Percentiles rank a stretch among this genome's conserved stretches.
These are phyloP conservation scores for Pontederia crassipes DNA, from an alignment of 176 grass and related monocot genomes.

Conservation along the genomic window DNA sequence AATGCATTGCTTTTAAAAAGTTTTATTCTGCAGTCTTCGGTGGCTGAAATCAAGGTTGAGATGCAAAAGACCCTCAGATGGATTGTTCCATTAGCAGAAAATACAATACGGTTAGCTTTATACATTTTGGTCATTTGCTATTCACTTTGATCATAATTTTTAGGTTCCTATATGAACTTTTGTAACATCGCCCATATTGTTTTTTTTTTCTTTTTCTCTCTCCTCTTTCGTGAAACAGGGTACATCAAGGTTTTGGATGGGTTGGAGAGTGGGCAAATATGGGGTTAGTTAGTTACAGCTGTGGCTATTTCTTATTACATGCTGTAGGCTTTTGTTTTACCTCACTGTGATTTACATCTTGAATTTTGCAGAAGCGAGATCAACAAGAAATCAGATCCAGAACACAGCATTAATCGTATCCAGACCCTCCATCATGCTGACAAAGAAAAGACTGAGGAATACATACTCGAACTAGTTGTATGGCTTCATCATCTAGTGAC, in stretches of 20 bases:
- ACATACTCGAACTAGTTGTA: conserved; percentile 70
- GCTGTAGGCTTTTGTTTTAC: background rate
- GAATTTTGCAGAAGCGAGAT: conserved; percentile 46
- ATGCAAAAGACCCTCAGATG: conserved; percentile 86
- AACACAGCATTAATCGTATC: conserved; percentile 35
- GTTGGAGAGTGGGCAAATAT: conserved; percentile 95
- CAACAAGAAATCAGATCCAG: conserved; percentile 45
- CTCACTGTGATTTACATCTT: background rate
- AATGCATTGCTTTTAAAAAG: conserved; percentile 4
- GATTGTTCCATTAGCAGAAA: conserved; percentile 78
- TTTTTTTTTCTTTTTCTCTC: background rate
- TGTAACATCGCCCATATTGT: too few relatives aligned
- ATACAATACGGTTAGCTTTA: conserved; percentile 54
- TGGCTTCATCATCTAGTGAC: conserved; percentile 71
- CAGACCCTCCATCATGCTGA: conserved; percentile 87
- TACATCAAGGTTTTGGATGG: conserved; percentile 97
- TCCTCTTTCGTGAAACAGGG: conserved; percentile 33
- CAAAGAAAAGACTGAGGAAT: conserved; percentile 59
- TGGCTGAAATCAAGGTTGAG: conserved; percentile 79
- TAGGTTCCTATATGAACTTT: background rate
- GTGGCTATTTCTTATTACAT: background rate
- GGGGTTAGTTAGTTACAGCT: conserved; percentile 57
- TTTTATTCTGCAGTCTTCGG: conserved; percentile 38
- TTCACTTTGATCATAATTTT: conserved; percentile 9
- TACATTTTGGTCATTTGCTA: conserved; percentile 8